These are phyloP conservation scores for Pluteus cervinus DNA, from an alignment of 768 basidiomycete species.

Conservation along the genomic window DNA sequence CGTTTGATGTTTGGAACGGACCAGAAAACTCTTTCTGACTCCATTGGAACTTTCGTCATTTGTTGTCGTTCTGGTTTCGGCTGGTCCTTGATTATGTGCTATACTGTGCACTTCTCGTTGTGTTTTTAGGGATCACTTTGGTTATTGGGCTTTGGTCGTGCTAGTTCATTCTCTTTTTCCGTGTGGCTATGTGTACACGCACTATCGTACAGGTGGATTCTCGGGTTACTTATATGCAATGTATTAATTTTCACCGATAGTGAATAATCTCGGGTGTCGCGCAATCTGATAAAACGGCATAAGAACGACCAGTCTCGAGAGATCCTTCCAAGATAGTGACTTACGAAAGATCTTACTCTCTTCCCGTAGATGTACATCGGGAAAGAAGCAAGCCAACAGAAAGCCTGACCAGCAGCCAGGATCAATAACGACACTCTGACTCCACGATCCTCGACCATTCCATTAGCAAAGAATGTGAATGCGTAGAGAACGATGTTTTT, in stretches of 20 bases:
- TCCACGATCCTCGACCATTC: slow-evolving; percentile 30
- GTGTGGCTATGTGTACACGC: too few relatives aligned
- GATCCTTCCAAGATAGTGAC: slow-evolving; percentile 11
- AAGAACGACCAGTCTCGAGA: not conserved
- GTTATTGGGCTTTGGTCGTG: too few relatives aligned
- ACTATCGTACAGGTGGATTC: too few relatives aligned
- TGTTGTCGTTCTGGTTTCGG: too few relatives aligned
- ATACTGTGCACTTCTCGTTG: not conserved
- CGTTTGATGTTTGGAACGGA: slow-evolving; percentile 43
- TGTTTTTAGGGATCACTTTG: too few relatives aligned
- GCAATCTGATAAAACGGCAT: slow-evolving; percentile 11
- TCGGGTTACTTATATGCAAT: not conserved
- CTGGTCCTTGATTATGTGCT: not conserved
- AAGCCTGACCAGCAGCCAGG: slow-evolving; percentile 31
- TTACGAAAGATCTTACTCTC: slow-evolving; percentile 33
- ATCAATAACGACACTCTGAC: slow-evolving; percentile 33
- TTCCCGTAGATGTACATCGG: slow-evolving; percentile 42
- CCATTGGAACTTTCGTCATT: too few relatives aligned
- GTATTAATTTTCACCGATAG: slow-evolving; percentile 10
- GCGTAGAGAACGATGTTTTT: slow-evolving; percentile 42
- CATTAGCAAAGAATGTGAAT: slow-evolving; percentile 38
- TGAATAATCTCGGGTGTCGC: slow-evolving; percentile 19
- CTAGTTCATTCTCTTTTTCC: too few relatives aligned
- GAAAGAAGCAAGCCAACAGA: slow-evolving; percentile 34
- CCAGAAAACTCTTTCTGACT: slow-evolving; percentile 12